Percentiles rank a stretch among this genome's conserved stretches.
These are phyloP conservation scores for Dinochytrium kinnereticum DNA, from an alignment of 371 early-diverging fungal species.

Conservation along the genomic window DNA sequence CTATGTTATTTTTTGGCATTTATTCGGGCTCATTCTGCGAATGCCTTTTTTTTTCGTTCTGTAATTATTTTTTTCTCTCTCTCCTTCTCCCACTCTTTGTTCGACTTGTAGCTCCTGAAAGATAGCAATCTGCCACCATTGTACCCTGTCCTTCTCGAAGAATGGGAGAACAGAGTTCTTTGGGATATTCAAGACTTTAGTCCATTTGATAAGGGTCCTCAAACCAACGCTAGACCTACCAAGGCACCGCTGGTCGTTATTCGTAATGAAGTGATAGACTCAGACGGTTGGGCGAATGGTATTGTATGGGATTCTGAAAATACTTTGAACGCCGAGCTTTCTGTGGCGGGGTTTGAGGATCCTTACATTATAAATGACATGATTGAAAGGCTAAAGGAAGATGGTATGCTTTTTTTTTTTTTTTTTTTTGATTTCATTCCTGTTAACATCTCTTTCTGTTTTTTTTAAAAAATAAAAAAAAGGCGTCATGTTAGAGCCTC, in stretches of 20 bases:
- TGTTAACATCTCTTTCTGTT: no score
- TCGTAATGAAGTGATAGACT: slow-evolving; percentile 44
- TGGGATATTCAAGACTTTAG: slow-evolving; percentile 64
- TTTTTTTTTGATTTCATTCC: neutral
- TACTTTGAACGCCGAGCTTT: slow-evolving; percentile 53
- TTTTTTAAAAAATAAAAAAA: no score
- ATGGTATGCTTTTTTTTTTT: slow-evolving; percentile 6
- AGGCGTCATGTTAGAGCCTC: neutral
- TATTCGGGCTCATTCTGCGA: no score
- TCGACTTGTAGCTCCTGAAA: neutral
- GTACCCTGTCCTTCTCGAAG: slow-evolving; percentile 68
- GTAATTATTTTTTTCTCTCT: no score
- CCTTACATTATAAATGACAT: slow-evolving; percentile 63
- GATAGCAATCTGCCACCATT: slow-evolving; percentile 18
- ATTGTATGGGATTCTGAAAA: slow-evolving; percentile 81
- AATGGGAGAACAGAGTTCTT: slow-evolving; percentile 83
- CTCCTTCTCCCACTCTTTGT: neutral
- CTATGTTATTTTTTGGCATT: neutral
- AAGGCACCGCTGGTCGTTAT: slow-evolving; percentile 26
- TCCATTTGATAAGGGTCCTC: neutral
- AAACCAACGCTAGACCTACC: neutral
- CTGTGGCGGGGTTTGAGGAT: slow-evolving; percentile 43
- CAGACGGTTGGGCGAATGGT: slow-evolving; percentile 53
- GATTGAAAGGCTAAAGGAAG: slow-evolving; percentile 8
- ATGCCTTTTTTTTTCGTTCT: no score